These are phyloP conservation scores for Solanum chacoense DNA, from an alignment of 305 asterid species.

Conservation along the genomic window DNA sequence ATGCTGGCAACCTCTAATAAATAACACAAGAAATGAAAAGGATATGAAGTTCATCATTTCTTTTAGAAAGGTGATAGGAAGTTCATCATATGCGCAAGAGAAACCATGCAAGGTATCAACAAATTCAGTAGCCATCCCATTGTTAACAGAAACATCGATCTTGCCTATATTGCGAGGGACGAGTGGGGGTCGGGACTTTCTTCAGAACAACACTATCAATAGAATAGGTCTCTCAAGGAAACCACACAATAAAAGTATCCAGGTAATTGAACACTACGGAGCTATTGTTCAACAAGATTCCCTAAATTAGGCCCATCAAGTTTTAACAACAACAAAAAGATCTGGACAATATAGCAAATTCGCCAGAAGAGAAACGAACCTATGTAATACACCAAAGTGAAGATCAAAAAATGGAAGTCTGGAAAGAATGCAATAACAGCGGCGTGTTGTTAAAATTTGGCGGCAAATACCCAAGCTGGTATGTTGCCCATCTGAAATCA, in stretches of 20 bases:
- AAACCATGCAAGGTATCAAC: not conserved
- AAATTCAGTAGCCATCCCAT: not conserved
- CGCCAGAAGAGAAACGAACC: slow-evolving; percentile 28
- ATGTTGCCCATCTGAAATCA: slow-evolving; percentile 61
- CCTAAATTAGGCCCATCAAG: not conserved
- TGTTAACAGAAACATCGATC: not conserved
- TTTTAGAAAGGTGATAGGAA: not conserved
- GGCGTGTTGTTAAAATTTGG: slow-evolving; percentile 76
- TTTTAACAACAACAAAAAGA: not conserved
- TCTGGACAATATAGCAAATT: not conserved
- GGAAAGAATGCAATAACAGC: slow-evolving; percentile 96
- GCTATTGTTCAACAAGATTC: not conserved
- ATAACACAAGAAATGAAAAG: not conserved
- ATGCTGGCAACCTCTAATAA: not conserved
- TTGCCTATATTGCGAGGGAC: not conserved
- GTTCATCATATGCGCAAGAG: not conserved
- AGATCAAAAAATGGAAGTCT: slow-evolving; percentile 93
- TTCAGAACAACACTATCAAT: not conserved
- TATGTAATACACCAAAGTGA: slow-evolving; percentile 86
- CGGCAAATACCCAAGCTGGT: slow-evolving; percentile 47
- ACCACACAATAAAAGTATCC: not conserved
- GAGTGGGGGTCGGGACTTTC: not conserved
- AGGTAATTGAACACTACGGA: not conserved
- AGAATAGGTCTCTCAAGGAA: not conserved
- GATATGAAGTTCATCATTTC: not conserved